phyloP scores from a whole-genome alignment of 2,329 filamentous ascomycete species.

The Trichoderma cornu-damae region DNA sequence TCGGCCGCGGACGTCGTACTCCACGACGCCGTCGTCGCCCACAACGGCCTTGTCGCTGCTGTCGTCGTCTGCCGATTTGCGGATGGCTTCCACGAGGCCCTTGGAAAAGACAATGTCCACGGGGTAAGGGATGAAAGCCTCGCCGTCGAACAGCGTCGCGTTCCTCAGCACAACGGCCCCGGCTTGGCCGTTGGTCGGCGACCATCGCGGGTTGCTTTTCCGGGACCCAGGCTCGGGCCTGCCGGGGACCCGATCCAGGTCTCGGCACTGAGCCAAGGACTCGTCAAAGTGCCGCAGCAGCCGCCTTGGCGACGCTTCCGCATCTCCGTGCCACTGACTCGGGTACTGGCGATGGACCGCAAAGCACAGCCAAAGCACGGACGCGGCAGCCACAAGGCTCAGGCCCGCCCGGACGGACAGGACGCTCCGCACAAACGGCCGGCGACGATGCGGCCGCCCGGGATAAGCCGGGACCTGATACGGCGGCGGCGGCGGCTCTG shows the following conservation, averaged over 20 bases:
- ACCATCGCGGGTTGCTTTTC: slow-evolving; percentile 38
- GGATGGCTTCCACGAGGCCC: slow-evolving; percentile 8
- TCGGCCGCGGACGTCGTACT: slow-evolving; percentile 32
- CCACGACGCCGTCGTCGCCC: slow-evolving; percentile 22
- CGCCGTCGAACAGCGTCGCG: slow-evolving; percentile 41
- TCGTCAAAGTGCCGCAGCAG: slow-evolving; percentile 13
- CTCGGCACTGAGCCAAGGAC: slow-evolving; percentile 7
- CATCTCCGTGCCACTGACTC: not conserved
- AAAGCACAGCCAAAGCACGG: slow-evolving; percentile 14
- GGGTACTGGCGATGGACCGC: slow-evolving; percentile 6
- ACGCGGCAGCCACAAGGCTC: slow-evolving; percentile 7
- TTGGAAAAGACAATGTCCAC: slow-evolving; percentile 30
- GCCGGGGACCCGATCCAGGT: slow-evolving; percentile 2
- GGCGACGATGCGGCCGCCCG: not conserved
- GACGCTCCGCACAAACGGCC: slow-evolving; percentile 6
- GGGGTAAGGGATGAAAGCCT: slow-evolving; percentile 28
- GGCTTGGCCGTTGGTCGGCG: slow-evolving; percentile 34
- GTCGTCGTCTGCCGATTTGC: too few relatives aligned
- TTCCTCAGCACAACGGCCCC: slow-evolving; percentile 36
- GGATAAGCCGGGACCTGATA: slow-evolving; percentile 15
- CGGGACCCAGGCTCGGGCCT: slow-evolving; percentile 3
- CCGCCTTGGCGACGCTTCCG: not conserved
- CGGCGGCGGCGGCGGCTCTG: slow-evolving; percentile 10
- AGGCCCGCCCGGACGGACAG: slow-evolving; percentile 11
- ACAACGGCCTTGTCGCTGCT: not conserved